Evolutionary conservation across 805 yeast species (phyloP).

Genomic region (Saccharomycopsis sp.): DNA sequence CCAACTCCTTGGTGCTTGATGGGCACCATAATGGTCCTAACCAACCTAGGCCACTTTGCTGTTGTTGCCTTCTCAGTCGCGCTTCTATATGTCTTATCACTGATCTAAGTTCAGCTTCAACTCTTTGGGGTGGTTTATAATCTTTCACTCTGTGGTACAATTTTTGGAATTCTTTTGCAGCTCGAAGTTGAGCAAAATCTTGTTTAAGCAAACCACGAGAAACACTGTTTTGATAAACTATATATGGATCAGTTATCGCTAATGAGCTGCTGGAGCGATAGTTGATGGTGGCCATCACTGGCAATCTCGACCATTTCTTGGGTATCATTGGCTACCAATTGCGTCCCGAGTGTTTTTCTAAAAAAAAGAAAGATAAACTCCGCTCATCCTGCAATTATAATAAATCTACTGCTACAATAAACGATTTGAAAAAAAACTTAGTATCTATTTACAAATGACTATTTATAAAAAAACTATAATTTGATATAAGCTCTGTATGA

Average conservation of each 20-base stretch:
- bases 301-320: too few relatives aligned
- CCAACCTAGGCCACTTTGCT: conserved; percentile 15
- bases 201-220: conserved; percentile 42
- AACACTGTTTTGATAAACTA: conserved; percentile 48
- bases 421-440: too few relatives aligned
- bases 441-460: too few relatives aligned
- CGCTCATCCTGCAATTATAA: too few relatives aligned
- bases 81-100: conserved; percentile 31
- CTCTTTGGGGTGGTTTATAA: conserved; percentile 38
- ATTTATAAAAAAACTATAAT: too few relatives aligned
- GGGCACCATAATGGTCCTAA: too few relatives aligned
- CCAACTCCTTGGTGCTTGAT: conserved; percentile 32
- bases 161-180: conserved; percentile 56
- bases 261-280: too few relatives aligned
- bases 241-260: conserved; percentile 56
- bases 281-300: too few relatives aligned
- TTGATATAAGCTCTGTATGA: conserved; percentile 78
- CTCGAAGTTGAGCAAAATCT: conserved; percentile 56
- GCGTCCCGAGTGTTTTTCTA: too few relatives aligned
- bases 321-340: too few relatives aligned
- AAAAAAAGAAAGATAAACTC: too few relatives aligned
- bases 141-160: conserved; percentile 51
- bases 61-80: not conserved
- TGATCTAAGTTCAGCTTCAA: conserved; percentile 23
- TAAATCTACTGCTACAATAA: too few relatives aligned